Evolutionary conservation across 495 filamentous ascomycete genomes (phyloP).

Genomic region (Annulohypoxylon bovei): DNA sequence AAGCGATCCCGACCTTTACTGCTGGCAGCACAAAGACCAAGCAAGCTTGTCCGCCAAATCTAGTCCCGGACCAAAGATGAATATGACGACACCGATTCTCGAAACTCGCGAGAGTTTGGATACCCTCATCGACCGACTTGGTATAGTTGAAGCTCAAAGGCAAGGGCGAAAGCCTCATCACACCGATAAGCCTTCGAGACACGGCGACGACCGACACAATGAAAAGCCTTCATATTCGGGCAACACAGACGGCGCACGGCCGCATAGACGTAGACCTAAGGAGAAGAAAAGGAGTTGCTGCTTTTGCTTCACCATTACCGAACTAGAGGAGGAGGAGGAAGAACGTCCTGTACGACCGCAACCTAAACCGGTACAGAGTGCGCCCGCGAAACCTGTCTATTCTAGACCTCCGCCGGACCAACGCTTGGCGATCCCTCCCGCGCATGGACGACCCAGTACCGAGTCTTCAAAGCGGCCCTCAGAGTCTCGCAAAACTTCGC

Average conservation of each 20-base stretch:
- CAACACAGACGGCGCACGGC: conserved; percentile 16
- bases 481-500: conserved; percentile 49
- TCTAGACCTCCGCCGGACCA: conserved; percentile 46
- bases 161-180: conserved; percentile 45
- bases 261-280: conserved; percentile 45
- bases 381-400: conserved; percentile 43
- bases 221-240: conserved; percentile 37
- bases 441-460: conserved; percentile 47
- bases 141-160: conserved; percentile 66
- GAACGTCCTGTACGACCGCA: conserved; percentile 49
- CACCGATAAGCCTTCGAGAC: conserved; percentile 13
- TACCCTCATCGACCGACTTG: conserved; percentile 80
- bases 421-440: conserved; percentile 39
- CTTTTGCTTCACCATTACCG: conserved; percentile 57
- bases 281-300: conserved; percentile 52
- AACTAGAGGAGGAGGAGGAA: conserved; percentile 51
- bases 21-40: conserved; percentile 96
- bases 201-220: conserved; percentile 13
- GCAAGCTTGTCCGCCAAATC: conserved; percentile 60
- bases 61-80: conserved; percentile 51
- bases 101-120: conserved; percentile 80
- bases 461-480: conserved; percentile 49
- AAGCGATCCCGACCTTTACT: conserved; percentile 67
- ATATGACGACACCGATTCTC: conserved; percentile 49
- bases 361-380: conserved; percentile 52